Conservation (phyloP, 2,329 filamentous ascomycete species). For the Fusarium kyushuense region DNA sequence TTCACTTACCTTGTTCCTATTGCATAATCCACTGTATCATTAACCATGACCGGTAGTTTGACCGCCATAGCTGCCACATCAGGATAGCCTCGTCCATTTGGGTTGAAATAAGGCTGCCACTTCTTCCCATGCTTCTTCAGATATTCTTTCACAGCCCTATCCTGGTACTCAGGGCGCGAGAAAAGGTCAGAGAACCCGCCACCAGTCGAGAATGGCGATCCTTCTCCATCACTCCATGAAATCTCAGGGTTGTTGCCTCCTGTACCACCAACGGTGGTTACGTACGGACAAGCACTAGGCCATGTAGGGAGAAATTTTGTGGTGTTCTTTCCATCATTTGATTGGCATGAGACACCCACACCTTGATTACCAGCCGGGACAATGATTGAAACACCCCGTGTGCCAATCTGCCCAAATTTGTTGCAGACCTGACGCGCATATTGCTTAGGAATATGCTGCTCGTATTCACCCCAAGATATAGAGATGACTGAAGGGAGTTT, state of each 20-base stretch:
- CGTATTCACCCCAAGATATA: slow-evolving; percentile 78
- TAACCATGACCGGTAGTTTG: slow-evolving; percentile 52
- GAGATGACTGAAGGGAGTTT: slow-evolving; percentile 72
- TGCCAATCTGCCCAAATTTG: slow-evolving; percentile 73
- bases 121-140: slow-evolving; percentile 57
- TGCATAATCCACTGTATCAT: slow-evolving; percentile 45
- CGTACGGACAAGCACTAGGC: slow-evolving; percentile 65
- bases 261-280: slow-evolving; percentile 73
- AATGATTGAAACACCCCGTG: slow-evolving; percentile 75
- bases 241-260: slow-evolving; percentile 63
- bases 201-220: slow-evolving; percentile 51
- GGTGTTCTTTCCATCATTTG: slow-evolving; percentile 53
- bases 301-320: slow-evolving; percentile 53
- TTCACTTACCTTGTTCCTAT: slow-evolving; percentile 50
- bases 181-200: slow-evolving; percentile 65
- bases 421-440: slow-evolving; percentile 67
- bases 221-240: slow-evolving; percentile 66
- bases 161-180: slow-evolving; percentile 58
- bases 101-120: slow-evolving; percentile 63
- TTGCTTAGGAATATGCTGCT: slow-evolving; percentile 69
- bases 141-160: slow-evolving; percentile 61
- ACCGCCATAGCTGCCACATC: slow-evolving; percentile 69
- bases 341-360: slow-evolving; percentile 52
- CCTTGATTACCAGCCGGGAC: slow-evolving; percentile 71
- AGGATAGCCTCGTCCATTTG: slow-evolving; percentile 67